A percentile compares a stretch with the other conserved stretches of the same genome.
Evolutionary conservation across 2,329 filamentous ascomycete species (phyloP).

Genomic region (Aaosphaeria arxii): DNA sequence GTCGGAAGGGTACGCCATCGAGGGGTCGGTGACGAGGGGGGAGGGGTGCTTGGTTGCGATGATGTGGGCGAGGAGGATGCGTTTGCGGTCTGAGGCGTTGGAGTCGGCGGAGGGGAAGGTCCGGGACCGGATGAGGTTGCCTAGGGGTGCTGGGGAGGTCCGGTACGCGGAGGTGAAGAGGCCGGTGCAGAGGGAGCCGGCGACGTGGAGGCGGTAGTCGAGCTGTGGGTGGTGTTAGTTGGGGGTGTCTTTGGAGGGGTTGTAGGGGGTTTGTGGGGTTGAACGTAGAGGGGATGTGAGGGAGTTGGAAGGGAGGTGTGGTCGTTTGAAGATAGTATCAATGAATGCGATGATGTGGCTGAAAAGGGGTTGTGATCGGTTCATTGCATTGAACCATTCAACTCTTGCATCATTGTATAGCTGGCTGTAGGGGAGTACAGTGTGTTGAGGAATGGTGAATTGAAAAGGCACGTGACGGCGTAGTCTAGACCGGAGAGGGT

Average conservation of each 20-base stretch:
- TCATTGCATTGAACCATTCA: too few species aligned
- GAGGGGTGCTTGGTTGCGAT: conserved; percentile 69
- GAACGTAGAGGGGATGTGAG: background rate
- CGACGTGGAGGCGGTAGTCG: conserved; percentile 70
- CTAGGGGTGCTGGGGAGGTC: conserved; percentile 42
- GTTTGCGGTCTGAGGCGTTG: conserved; percentile 55
- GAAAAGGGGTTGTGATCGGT: too few species aligned
- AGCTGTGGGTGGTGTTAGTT: conserved; percentile 52
- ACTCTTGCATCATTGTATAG: too few species aligned
- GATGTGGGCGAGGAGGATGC: conserved; percentile 73
- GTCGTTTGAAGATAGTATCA: background rate
- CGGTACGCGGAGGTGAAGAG: conserved; percentile 70
- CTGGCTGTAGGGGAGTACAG: too few species aligned
- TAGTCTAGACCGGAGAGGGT: too few species aligned
- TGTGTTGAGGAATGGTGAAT: too few species aligned
- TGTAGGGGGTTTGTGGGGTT: background rate
- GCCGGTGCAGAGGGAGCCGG: conserved; percentile 74
- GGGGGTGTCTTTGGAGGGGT: background rate
- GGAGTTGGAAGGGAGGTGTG: background rate
- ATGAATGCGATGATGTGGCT: too few species aligned
- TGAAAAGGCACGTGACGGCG: too few species aligned
- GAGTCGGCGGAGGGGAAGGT: conserved; percentile 58
- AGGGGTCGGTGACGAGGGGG: conserved; percentile 64
- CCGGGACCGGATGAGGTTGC: conserved; percentile 53
- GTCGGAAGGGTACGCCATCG: conserved; percentile 71